Percentiles rank a stretch among this genome's conserved stretches.
Conservation (phyloP, 2,329 filamentous ascomycete genomes). For the Acephala macrosclerotiorum region DNA sequence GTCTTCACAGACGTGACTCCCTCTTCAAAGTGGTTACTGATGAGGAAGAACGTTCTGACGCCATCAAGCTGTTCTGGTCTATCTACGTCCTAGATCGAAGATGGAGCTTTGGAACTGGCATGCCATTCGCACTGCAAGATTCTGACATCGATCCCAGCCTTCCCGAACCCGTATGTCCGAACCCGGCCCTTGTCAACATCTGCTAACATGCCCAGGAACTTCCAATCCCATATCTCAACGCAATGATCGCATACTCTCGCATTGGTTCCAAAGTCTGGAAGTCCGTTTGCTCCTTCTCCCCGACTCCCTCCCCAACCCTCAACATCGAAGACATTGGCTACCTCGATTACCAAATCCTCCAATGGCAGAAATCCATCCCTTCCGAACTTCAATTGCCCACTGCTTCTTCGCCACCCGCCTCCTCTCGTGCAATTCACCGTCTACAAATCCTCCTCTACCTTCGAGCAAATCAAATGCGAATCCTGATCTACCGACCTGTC, state of each 20-base stretch:
- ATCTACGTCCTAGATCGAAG: conserved; percentile 85
- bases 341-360: conserved; percentile 82
- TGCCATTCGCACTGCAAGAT: conserved; percentile 87
- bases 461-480: conserved; percentile 88
- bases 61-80: conserved; percentile 82
- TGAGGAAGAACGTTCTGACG: conserved; percentile 71
- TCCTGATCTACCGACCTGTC: conserved; percentile 86
- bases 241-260: conserved; percentile 85
- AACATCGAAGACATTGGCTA: conserved; percentile 77
- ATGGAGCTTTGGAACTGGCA: conserved; percentile 89
- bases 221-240: conserved; percentile 71
- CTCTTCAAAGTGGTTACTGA: conserved; percentile 71
- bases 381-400: conserved; percentile 62
- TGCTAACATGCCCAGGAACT: conserved; percentile 35
- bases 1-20: conserved; percentile 81
- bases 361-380: conserved; percentile 84
- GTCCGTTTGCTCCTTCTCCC: conserved; percentile 59
- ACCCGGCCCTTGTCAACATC: conserved; percentile 30
- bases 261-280: conserved; percentile 89
- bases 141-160: conserved; percentile 83
- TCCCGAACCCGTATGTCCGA: conserved; percentile 74
- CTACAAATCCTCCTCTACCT: conserved; percentile 86
- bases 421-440: conserved; percentile 62
- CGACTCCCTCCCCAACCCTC: conserved; percentile 26
- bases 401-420: conserved; percentile 51